Evolutionary conservation across 768 basidiomycete genomes (phyloP), one percentile per base, ranked within the genome.

Genomic region (Trametes cinnabarina): DNA sequence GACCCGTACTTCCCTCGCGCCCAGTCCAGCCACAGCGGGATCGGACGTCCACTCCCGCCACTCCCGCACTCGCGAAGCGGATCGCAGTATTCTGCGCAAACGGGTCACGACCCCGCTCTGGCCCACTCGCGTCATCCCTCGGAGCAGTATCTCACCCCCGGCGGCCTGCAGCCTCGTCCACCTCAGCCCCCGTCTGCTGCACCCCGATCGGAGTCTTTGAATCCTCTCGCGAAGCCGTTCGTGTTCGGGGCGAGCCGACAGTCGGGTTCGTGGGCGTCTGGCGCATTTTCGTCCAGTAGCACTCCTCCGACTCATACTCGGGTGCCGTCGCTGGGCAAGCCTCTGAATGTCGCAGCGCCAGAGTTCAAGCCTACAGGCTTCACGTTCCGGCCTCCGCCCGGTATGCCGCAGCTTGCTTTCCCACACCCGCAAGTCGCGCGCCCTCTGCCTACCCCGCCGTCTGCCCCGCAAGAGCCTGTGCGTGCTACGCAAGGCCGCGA

Each of bases 171-270:
- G 58, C 57, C 64, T 19, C 63, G 63, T 12, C 64, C 51, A 35
- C 11, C 51, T 10, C 59, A 42, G 12, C 62, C 42, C 10, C 51
- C 55, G 43, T 55, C 64, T 0, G 51, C 60, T 34, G 51, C 59
- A 1, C 51, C 63, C 2, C 65, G 69, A 17, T 60, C 58, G 0
- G 71, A 72, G 57, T 40, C 80, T 2, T 78, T 92, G 47, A 94
- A 94, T 68, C 92, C 92, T 0, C 78, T 82, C 48, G 92, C 92
- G 6, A 90, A 90, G 67, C 90, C 92, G 0, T 94, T 94, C 63
- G 85, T 92, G 9, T 93, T 93, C 68, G 89, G 88, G 51, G 59
- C 73, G 32, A 70, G 66, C 39, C 72, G 69, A 55, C 66, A 63
- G 20, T 74, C 74, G 35, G 71, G 67, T 30, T 74, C 76, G 15